phyloP scores from a whole-genome alignment of 495 filamentous ascomycete species.

The Xylona heveae region DNA sequence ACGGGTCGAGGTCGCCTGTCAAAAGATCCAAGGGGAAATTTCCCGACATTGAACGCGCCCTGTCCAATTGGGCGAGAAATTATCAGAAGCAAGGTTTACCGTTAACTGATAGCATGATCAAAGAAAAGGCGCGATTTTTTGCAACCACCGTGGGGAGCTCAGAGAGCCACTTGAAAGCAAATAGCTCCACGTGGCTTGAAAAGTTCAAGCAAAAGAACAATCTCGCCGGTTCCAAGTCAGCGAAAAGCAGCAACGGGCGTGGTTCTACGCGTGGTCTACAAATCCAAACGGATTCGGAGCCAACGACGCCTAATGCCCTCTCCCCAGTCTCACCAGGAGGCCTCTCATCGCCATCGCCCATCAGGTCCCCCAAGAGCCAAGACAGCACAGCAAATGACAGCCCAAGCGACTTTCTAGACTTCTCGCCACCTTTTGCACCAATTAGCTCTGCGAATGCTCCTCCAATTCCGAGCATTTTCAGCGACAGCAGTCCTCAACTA shows the following conservation, averaged over 20 bases:
- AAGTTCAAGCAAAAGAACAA: conserved; percentile 94
- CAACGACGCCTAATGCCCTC: conserved; percentile 37
- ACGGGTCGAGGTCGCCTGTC: conserved; percentile 70
- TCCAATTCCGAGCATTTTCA: conserved; percentile 32
- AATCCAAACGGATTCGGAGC: conserved; percentile 29
- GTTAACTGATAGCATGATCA: conserved; percentile 65
- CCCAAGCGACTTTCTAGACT: conserved; percentile 18
- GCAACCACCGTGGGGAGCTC: conserved; percentile 51
- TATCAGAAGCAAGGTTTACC: conserved; percentile 53
- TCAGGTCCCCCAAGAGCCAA: conserved; percentile 46
- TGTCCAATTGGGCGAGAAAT: conserved; percentile 74
- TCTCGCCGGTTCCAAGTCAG: conserved; percentile 39
- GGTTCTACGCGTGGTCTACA: conserved; percentile 43
- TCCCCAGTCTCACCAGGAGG: conserved; percentile 53
- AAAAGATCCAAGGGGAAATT: conserved; percentile 81
- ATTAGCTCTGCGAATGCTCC: conserved; percentile 33
- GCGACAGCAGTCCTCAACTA: conserved; percentile 32
- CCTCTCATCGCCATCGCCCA: conserved; percentile 38
- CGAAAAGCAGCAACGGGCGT: no score
- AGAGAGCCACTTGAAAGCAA: conserved; percentile 57
- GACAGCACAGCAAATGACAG: conserved; percentile 36
- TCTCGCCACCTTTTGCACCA: conserved; percentile 34
- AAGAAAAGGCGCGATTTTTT: conserved; percentile 75
- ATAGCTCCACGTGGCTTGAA: conserved; percentile 67
- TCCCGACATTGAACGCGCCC: conserved; percentile 86